phyloP scores from a whole-genome alignment of 257 asterid species.

The Capsicum chinense region DNA sequence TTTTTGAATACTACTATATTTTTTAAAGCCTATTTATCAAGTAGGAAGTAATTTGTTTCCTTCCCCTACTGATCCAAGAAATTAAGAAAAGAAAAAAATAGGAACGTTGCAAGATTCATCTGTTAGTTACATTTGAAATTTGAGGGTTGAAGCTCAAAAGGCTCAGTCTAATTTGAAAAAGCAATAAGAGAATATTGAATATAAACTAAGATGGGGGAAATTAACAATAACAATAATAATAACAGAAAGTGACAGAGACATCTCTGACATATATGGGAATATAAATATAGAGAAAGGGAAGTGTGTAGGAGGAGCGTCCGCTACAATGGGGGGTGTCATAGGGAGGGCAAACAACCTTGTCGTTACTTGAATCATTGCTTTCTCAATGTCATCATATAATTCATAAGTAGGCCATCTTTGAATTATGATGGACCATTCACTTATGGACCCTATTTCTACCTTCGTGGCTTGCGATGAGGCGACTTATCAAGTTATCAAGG shows the following conservation, averaged over 20 bases:
- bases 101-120: neutral
- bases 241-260: neutral
- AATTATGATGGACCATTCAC: neutral
- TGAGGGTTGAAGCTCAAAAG: neutral
- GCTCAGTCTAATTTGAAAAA: neutral
- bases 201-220: neutral
- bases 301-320: conserved; percentile 25
- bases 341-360: conserved; percentile 21
- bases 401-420: neutral
- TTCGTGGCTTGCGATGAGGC: too few relatives aligned
- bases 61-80: neutral
- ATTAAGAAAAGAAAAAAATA: neutral
- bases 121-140: conserved; percentile 6
- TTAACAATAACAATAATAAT: neutral
- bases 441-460: neutral
- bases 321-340: conserved; percentile 19
- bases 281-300: neutral
- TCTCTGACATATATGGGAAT: neutral
- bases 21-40: neutral
- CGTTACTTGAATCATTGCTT: conserved; percentile 28
- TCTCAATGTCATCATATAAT: conserved; percentile 17
- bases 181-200: neutral
- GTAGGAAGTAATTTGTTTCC: neutral
- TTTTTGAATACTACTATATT: neutral
- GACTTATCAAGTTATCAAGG: too few relatives aligned